Evolutionary conservation across 805 yeast species (phyloP).

Genomic region (Torulaspora delbrueckii): DNA sequence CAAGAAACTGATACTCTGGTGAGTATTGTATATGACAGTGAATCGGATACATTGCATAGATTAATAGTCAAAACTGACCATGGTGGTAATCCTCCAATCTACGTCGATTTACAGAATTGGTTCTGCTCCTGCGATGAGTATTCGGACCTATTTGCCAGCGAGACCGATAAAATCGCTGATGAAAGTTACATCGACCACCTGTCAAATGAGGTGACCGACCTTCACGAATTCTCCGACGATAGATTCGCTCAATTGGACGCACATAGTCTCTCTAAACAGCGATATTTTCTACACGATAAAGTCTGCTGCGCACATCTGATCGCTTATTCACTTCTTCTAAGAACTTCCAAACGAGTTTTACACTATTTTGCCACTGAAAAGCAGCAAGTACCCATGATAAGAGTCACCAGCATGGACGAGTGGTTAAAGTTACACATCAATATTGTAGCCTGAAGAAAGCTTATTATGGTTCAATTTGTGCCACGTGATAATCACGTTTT

Average conservation of each 20-base stretch:
- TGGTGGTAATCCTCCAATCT: slow-evolving; percentile 21
- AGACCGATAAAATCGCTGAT: slow-evolving; percentile 2
- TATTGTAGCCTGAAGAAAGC: slow-evolving; percentile 9
- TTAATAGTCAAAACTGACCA: slow-evolving; percentile 24
- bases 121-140: slow-evolving; percentile 35
- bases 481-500: neutral
- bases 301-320: slow-evolving; percentile 34
- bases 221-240: slow-evolving; percentile 24
- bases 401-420: slow-evolving; percentile 31
- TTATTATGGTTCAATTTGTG: neutral
- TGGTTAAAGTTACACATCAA: slow-evolving; percentile 36
- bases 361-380: slow-evolving; percentile 22
- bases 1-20: slow-evolving; percentile 5
- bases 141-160: slow-evolving; percentile 19
- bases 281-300: slow-evolving; percentile 24
- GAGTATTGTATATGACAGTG: slow-evolving; percentile 14
- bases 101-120: slow-evolving; percentile 32
- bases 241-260: slow-evolving; percentile 29
- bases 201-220: slow-evolving; percentile 18
- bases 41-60: slow-evolving; percentile 16
- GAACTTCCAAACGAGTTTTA: slow-evolving; percentile 19
- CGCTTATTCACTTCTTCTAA: slow-evolving; percentile 29
- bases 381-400: slow-evolving; percentile 23
- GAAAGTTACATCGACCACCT: slow-evolving; percentile 7
- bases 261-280: slow-evolving; percentile 25